Conservation (phyloP, 2,329 filamentous ascomycete species). For the Fulvia fulva region DNA sequence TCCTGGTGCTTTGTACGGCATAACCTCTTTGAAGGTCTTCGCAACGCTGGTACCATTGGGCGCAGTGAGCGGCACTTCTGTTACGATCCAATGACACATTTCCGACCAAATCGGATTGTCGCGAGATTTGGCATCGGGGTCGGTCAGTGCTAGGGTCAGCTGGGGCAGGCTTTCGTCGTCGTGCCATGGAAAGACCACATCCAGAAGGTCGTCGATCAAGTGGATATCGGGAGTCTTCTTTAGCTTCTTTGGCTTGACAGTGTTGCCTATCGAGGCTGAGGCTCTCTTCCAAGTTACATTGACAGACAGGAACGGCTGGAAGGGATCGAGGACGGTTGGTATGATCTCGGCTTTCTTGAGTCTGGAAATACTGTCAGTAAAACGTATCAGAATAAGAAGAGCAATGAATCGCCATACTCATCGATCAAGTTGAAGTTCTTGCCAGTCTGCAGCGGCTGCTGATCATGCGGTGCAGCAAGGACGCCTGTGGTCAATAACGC, state of each 20-base stretch:
- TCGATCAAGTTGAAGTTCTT: slow-evolving; percentile 17
- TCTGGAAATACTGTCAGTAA: slow-evolving; percentile 10
- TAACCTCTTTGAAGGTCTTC: slow-evolving; percentile 36
- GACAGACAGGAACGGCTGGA: slow-evolving; percentile 52
- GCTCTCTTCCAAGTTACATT: slow-evolving; percentile 45
- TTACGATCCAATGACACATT: slow-evolving; percentile 55
- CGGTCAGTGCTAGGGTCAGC: slow-evolving; percentile 52
- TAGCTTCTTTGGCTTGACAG: slow-evolving; percentile 43
- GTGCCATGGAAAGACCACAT: not conserved
- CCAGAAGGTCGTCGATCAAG: slow-evolving; percentile 17
- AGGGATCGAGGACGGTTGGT: slow-evolving; percentile 54
- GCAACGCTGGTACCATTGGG: not conserved
- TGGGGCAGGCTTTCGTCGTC: slow-evolving; percentile 22
- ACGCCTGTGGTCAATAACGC: not conserved
- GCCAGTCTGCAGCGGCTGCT: slow-evolving; percentile 5
- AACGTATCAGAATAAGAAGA: not conserved
- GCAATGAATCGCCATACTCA: slow-evolving; percentile 10
- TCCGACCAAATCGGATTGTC: slow-evolving; percentile 53
- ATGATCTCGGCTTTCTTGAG: slow-evolving; percentile 32
- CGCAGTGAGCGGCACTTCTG: slow-evolving; percentile 33
- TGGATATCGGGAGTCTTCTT: slow-evolving; percentile 40
- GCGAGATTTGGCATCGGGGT: slow-evolving; percentile 56
- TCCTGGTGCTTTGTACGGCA: slow-evolving; percentile 51
- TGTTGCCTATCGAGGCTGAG: slow-evolving; percentile 53
- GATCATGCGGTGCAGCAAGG: not conserved